phyloP scores from a whole-genome alignment of 2,329 filamentous ascomycete species.

The Penicillium sp. region DNA sequence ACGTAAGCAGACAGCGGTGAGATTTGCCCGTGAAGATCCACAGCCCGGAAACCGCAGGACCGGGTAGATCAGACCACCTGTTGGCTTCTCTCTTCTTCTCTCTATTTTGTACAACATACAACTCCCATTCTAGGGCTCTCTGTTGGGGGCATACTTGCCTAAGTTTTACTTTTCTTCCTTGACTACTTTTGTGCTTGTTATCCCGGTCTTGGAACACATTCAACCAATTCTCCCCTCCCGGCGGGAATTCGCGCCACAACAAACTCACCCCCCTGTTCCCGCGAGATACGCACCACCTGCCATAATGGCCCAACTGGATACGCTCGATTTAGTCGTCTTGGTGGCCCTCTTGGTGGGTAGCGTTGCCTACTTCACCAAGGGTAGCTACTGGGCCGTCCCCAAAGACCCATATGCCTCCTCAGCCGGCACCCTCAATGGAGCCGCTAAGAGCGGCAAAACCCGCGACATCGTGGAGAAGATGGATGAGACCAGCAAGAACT shows the following conservation, averaged over 20 bases:
- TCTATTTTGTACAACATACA: not conserved
- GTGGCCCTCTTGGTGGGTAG: slow-evolving; percentile 80
- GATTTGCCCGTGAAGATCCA: slow-evolving; percentile 6
- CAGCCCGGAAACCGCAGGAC: not conserved
- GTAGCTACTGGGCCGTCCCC: slow-evolving; percentile 76
- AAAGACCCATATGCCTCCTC: slow-evolving; percentile 86
- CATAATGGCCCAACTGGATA: slow-evolving; percentile 90
- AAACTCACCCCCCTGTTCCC: slow-evolving; percentile 4
- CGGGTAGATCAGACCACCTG: slow-evolving; percentile 9
- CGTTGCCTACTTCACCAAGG: slow-evolving; percentile 95
- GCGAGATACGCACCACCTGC: not conserved
- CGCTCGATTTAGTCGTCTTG: slow-evolving; percentile 90
- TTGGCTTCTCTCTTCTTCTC: slow-evolving; percentile 11
- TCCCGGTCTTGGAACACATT: not conserved
- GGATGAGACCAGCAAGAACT: slow-evolving; percentile 94
- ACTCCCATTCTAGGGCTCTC: not conserved
- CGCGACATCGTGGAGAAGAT: slow-evolving; percentile 94
- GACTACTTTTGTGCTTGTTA: not conserved
- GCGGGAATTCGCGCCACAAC: slow-evolving; percentile 5
- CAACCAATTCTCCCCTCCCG: not conserved
- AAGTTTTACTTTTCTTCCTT: not conserved
- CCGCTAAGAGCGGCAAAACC: slow-evolving; percentile 76
- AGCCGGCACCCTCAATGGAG: slow-evolving; percentile 60
- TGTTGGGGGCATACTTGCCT: not conserved
- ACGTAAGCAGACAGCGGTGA: slow-evolving; percentile 7